These are phyloP conservation scores for Cladosporium colombiae DNA, from an alignment of 2,329 filamentous ascomycete species.

Conservation along the genomic window DNA sequence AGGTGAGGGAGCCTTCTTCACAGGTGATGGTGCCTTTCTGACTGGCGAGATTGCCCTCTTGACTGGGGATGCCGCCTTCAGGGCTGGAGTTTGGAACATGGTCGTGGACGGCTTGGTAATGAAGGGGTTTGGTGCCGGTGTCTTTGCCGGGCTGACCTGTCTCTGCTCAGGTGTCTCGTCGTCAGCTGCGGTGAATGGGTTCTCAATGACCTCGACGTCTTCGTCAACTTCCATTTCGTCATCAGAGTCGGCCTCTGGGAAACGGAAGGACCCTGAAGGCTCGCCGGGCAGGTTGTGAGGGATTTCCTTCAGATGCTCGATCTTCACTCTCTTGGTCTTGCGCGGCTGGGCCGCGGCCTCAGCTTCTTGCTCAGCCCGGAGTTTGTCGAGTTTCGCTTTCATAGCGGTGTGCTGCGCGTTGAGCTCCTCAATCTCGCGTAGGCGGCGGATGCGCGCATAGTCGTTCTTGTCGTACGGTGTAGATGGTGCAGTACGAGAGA, in stretches of 20 bases:
- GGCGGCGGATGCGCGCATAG: conserved; percentile 31
- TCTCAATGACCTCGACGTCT: conserved; percentile 21
- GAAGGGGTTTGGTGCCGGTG: not conserved
- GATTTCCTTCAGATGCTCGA: conserved; percentile 33
- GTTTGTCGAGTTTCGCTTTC: conserved; percentile 26
- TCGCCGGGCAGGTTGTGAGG: conserved; percentile 37
- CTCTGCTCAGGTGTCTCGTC: not conserved
- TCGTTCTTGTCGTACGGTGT: conserved; percentile 31
- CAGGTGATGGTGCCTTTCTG: conserved; percentile 3
- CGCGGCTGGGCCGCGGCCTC: conserved; percentile 24
- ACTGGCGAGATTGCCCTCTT: not conserved
- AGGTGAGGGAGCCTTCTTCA: not conserved
- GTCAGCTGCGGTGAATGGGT: conserved; percentile 21
- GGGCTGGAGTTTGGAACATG: not conserved
- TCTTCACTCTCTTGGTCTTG: conserved; percentile 35
- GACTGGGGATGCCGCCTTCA: not conserved
- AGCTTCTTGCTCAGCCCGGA: conserved; percentile 29
- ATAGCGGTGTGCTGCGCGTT: conserved; percentile 28
- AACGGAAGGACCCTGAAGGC: conserved; percentile 31
- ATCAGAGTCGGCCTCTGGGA: conserved; percentile 35
- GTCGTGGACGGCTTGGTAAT: not conserved
- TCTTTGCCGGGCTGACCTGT: conserved; percentile 6
- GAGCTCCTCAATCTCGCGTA: conserved; percentile 27
- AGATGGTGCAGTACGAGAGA: conserved; percentile 22
- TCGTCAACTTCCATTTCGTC: conserved; percentile 39